Conservation (phyloP, 495 filamentous ascomycete genomes). For the Podospora tetraspora region DNA sequence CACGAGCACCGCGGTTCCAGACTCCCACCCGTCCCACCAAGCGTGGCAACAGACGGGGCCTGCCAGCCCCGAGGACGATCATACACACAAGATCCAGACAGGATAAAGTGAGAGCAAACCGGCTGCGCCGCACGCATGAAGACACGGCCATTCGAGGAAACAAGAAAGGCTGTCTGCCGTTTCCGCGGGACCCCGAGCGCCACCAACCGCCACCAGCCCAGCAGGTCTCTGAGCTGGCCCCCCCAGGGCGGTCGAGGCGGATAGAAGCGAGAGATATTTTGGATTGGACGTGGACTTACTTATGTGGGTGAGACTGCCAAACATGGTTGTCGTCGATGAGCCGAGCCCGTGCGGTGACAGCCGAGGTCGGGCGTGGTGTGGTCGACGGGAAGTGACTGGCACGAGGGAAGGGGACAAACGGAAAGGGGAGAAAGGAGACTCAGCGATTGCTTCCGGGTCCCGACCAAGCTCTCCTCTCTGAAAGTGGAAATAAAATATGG, state of each 20-base stretch:
- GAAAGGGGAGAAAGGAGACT: background rate
- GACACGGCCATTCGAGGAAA: background rate
- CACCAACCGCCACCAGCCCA: background rate
- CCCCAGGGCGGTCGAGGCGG: background rate
- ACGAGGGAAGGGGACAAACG: background rate
- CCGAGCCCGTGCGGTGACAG: background rate
- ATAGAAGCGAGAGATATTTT: background rate
- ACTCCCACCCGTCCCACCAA: background rate
- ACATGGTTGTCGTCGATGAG: slow-evolving; percentile 23
- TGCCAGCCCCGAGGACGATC: slow-evolving; percentile 19
- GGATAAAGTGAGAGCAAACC: background rate
- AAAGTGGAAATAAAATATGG: background rate
- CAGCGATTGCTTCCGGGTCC: background rate
- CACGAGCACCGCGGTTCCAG: background rate
- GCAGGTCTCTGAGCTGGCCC: background rate
- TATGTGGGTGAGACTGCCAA: slow-evolving; percentile 31
- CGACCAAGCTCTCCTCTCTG: background rate
- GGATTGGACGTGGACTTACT: slow-evolving; percentile 26
- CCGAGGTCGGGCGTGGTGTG: background rate
- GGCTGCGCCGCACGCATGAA: background rate
- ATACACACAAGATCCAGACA: slow-evolving; percentile 14
- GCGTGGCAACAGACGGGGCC: slow-evolving; percentile 6
- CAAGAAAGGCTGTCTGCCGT: background rate
- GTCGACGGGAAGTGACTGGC: background rate
- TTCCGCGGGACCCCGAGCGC: background rate